phyloP scores from a whole-genome alignment of 2,329 filamentous ascomycete species.

The Cercospora sojina region DNA sequence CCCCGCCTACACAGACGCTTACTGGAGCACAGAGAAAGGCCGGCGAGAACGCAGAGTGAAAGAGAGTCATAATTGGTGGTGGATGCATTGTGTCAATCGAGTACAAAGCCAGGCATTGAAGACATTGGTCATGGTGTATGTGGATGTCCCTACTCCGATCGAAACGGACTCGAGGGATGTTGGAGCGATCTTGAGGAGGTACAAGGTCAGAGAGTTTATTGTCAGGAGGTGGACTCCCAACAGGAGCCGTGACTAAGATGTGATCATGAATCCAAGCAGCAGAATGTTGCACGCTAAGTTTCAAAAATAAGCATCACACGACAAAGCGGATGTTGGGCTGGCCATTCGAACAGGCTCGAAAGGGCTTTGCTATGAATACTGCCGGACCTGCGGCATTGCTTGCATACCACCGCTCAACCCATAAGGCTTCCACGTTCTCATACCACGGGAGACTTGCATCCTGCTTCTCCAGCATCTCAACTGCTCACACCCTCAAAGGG shows the following conservation, averaged over 20 bases:
- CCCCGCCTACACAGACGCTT: constrained; percentile 72
- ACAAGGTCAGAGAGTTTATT: constrained; percentile 76
- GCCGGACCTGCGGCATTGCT: too few relatives aligned
- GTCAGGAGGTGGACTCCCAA: constrained; percentile 83
- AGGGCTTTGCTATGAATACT: too few relatives aligned
- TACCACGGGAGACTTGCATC: too few relatives aligned
- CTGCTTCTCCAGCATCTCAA: too few relatives aligned
- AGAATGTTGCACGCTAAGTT: too few relatives aligned
- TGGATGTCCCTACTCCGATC: constrained; percentile 77
- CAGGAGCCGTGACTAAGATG: constrained; percentile 61
- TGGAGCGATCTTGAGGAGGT: constrained; percentile 62
- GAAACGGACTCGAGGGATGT: constrained; percentile 54
- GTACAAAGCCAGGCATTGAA: constrained; percentile 89
- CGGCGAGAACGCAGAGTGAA: constrained; percentile 50
- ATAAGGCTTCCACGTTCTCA: too few relatives aligned
- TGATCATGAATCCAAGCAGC: too few relatives aligned
- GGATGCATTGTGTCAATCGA: constrained; percentile 85
- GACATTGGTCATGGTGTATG: constrained; percentile 83
- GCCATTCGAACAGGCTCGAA: too few relatives aligned
- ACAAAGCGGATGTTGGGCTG: too few relatives aligned
- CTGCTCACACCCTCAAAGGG: too few relatives aligned
- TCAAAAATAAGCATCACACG: too few relatives aligned
- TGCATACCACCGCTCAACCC: too few relatives aligned
- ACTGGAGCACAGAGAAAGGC: constrained; percentile 60
- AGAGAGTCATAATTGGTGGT: constrained; percentile 64